Conservation (phyloP, 2,329 filamentous ascomycete species). For the Hymenoscyphus occultus region DNA sequence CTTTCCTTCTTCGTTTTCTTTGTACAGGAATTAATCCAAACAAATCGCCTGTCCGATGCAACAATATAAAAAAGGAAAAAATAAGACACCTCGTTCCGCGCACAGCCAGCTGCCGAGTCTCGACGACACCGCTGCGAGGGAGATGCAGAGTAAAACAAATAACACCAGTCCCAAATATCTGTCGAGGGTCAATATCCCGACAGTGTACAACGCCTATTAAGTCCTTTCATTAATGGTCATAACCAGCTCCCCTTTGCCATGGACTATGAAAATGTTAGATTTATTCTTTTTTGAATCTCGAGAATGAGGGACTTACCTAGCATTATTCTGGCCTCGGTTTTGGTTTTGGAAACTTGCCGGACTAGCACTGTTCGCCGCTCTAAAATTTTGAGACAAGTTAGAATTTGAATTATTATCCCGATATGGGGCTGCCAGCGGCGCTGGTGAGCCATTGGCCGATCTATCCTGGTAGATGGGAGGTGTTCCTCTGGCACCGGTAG, state of each 20-base stretch:
- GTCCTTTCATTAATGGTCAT: slow-evolving; percentile 45
- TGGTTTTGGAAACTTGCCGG: slow-evolving; percentile 36
- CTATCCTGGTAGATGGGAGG: slow-evolving; percentile 35
- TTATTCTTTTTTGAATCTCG: slow-evolving; percentile 3
- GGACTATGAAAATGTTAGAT: slow-evolving; percentile 41
- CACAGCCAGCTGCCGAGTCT: slow-evolving; percentile 12
- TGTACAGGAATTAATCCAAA: slow-evolving; percentile 12
- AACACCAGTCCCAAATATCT: slow-evolving; percentile 31
- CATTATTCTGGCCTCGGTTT: slow-evolving; percentile 41
- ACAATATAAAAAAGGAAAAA: not conserved
- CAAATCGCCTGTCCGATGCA: slow-evolving; percentile 7
- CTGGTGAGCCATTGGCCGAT: slow-evolving; percentile 24
- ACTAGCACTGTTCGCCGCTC: slow-evolving; percentile 42
- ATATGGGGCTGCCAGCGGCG: slow-evolving; percentile 28
- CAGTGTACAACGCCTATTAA: slow-evolving; percentile 31
- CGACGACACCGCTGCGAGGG: slow-evolving; percentile 6
- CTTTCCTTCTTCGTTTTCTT: not conserved
- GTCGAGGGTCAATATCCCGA: slow-evolving; percentile 17
- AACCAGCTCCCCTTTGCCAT: slow-evolving; percentile 56
- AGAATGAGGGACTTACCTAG: slow-evolving; percentile 42
- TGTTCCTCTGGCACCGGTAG: slow-evolving; percentile 38
- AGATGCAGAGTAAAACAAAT: slow-evolving; percentile 31
- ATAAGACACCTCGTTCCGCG: slow-evolving; percentile 11
- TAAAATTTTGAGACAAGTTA: slow-evolving; percentile 37
- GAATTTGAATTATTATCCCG: slow-evolving; percentile 37